Conservation (phyloP, 208 protist genomes). For the Leishmania turanica region DNA sequence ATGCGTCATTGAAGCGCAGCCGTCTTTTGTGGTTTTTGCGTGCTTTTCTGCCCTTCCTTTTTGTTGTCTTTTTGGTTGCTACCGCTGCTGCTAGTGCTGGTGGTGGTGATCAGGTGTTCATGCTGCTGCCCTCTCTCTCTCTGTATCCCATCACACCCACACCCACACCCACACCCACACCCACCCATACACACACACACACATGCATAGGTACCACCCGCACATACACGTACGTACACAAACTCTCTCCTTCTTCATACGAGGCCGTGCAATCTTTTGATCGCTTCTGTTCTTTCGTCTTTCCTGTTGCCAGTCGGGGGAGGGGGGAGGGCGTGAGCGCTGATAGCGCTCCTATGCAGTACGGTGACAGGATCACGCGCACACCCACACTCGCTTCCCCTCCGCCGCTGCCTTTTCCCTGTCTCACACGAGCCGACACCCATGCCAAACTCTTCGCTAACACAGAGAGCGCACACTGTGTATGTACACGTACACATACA, state of each 20-base stretch:
- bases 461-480: not conserved
- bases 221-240: not conserved
- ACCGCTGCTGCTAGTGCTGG: no score
- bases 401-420: not conserved
- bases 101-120: no score
- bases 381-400: not conserved
- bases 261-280: not conserved
- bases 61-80: not conserved
- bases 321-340: no score
- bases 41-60: not conserved
- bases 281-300: not conserved
- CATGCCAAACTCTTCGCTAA: not conserved
- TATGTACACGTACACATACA: not conserved
- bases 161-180: no score
- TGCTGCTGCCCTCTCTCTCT: not conserved
- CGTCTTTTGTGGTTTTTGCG: no score
- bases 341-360: not conserved
- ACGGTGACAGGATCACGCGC: not conserved
- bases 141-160: no score
- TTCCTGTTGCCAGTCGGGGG: not conserved
- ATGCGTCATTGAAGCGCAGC: no score
- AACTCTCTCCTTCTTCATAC: not conserved
- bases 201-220: no score
- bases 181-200: no score
- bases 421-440: not conserved